Conservation (phyloP, 2,329 filamentous ascomycete species). For the Aureobasidium mangrovei region DNA sequence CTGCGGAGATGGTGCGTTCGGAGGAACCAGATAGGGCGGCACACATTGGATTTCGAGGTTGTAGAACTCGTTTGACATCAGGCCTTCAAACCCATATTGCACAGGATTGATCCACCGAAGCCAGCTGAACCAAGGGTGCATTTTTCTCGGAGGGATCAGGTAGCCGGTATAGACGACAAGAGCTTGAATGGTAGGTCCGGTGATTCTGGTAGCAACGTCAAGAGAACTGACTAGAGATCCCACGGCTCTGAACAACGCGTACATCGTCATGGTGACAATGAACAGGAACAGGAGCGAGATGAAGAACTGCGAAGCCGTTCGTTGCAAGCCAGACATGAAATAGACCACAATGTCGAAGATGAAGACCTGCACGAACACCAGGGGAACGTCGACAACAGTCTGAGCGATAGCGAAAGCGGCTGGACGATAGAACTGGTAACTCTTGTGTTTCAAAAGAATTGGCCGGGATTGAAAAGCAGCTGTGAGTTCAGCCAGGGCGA, state of each 20-base stretch:
- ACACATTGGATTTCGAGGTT: conserved; percentile 61
- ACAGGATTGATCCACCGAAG: conserved; percentile 69
- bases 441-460: conserved; percentile 76
- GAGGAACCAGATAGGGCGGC: conserved; percentile 58
- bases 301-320: conserved; percentile 70
- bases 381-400: conserved; percentile 61
- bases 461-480: conserved; percentile 66
- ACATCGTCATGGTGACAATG: conserved; percentile 39
- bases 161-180: conserved; percentile 20
- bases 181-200: conserved; percentile 32
- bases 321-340: conserved; percentile 63
- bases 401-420: conserved; percentile 77
- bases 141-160: conserved; percentile 29
- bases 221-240: conserved; percentile 14
- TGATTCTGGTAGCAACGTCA: conserved; percentile 30
- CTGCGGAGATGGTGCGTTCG: conserved; percentile 59
- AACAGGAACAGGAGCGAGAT: conserved; percentile 65
- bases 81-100: conserved; percentile 62
- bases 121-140: conserved; percentile 41
- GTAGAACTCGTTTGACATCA: conserved; percentile 85
- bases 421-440: conserved; percentile 74
- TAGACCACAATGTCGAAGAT: conserved; percentile 69
- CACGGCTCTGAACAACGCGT: conserved; percentile 31
- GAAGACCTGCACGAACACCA: conserved; percentile 61
- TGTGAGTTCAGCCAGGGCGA: conserved; percentile 70